A percentile compares a stretch with the other conserved stretches of the same genome.
Evolutionary conservation across 2,329 filamentous ascomycete species (phyloP).

Genomic region (Hypoxylon sp.): DNA sequence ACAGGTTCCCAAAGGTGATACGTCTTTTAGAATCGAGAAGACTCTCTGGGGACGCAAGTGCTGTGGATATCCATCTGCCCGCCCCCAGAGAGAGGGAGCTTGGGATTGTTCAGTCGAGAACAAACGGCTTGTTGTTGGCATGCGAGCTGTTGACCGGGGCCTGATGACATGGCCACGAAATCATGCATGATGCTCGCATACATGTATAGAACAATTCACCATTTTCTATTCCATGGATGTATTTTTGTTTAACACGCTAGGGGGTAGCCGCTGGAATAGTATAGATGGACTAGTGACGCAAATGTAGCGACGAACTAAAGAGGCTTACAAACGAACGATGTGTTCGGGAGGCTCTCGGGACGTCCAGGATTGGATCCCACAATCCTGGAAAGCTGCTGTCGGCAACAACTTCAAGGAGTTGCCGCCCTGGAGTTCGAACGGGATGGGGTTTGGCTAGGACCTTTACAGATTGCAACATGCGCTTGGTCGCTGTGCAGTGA

Average conservation of each 20-base stretch:
- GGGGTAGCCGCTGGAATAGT: conserved; percentile 35
- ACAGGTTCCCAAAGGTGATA: conserved; percentile 27
- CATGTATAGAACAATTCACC: conserved; percentile 49
- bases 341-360: conserved; percentile 35
- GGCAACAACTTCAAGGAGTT: conserved; percentile 32
- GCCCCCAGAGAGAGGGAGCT: conserved; percentile 34
- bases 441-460: conserved; percentile 13
- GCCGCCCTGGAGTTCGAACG: conserved; percentile 19
- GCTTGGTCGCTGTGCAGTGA: conserved; percentile 26
- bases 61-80: conserved; percentile 29
- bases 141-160: conserved; percentile 50
- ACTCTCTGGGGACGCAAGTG: conserved; percentile 19
- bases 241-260: conserved; percentile 45
- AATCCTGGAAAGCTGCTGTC: conserved; percentile 17
- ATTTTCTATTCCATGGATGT: conserved; percentile 39
- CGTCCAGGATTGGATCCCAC: conserved; percentile 23
- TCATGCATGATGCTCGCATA: conserved; percentile 55
- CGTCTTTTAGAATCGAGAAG: conserved; percentile 20
- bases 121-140: conserved; percentile 45
- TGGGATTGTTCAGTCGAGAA: conserved; percentile 40
- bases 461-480: conserved; percentile 27
- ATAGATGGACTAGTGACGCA: conserved; percentile 47
- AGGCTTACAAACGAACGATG: conserved; percentile 43
- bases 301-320: conserved; percentile 41
- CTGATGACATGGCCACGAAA: conserved; percentile 54